Conservation (phyloP, 495 filamentous ascomycete genomes). For the Penicillium dipodomyicola region DNA sequence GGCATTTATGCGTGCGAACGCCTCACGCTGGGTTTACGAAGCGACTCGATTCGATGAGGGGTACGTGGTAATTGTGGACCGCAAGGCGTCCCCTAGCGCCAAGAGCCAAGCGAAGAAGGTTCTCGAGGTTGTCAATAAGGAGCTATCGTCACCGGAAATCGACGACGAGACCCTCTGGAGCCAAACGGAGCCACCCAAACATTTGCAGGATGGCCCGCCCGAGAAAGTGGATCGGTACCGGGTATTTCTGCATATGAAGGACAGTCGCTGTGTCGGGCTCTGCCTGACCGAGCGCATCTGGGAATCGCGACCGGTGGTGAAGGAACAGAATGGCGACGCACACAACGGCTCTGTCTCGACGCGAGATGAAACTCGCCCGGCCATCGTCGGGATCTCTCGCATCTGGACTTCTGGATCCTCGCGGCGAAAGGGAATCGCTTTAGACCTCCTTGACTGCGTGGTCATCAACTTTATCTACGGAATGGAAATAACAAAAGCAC, state of each 20-base stretch:
- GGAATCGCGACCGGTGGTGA: constrained; percentile 51
- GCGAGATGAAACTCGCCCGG: constrained; percentile 42
- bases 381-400: constrained; percentile 65
- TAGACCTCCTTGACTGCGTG: constrained; percentile 60
- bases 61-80: constrained; percentile 57
- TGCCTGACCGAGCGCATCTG: constrained; percentile 65
- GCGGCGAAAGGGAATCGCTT: constrained; percentile 60
- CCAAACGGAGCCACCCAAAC: constrained; percentile 42
- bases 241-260: constrained; percentile 62
- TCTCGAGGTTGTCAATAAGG: constrained; percentile 64
- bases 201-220: constrained; percentile 31
- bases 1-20: constrained; percentile 49
- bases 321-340: constrained; percentile 25
- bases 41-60: constrained; percentile 46
- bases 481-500: constrained; percentile 58
- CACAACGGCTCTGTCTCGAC: constrained; percentile 45
- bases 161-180: constrained; percentile 60
- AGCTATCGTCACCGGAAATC: constrained; percentile 63
- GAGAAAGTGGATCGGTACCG: constrained; percentile 58
- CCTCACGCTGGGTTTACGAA: constrained; percentile 48
- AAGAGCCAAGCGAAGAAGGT: constrained; percentile 60
- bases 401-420: constrained; percentile 67
- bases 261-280: constrained; percentile 63
- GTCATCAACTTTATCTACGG: constrained; percentile 64
- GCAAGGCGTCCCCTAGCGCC: constrained; percentile 51